Base-by-base conservation (phyloP, 352 stramenopile species). In the Phytophthora nicotianae region DNA sequence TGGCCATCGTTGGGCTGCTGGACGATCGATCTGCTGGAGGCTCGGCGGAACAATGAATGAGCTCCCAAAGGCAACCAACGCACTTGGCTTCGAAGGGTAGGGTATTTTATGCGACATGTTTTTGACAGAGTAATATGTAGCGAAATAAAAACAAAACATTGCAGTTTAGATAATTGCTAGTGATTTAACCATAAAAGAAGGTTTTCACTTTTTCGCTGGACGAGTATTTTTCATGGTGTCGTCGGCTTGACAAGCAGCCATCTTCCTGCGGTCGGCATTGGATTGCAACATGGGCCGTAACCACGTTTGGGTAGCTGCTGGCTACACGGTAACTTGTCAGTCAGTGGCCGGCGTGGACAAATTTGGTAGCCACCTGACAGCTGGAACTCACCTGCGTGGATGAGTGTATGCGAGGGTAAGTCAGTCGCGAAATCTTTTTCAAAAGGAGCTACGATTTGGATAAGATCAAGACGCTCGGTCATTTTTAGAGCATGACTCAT, bases 41-140 rank as follows among this genome's bases (percentile, higher is more conserved):
- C 47, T 65, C 43, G 49, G 59, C 45, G n/a, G 24, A 63, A 43
- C 13, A 4, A 24, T 38, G 45, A 68, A 63, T 68, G 60, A 62
- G 42, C 17, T 49, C 41, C 26, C 9, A 35, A 55, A 54, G 5
- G 38, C 13, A 9, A n/a, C 13, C 42, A 45, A 42, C 27, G 27
- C 32, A 53, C 21, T 49, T 48, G 21, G 4, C 35, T 41, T n/a
- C 20, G 21, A 17, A 56, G n/a, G n/a, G 24, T 35, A 32, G 26
- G 26, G 26, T 32, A 35, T 9, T 52, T 50, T 60, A 61, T 61
- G 58, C 42, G 58, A 66, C 50, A 61, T 55, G 21, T 43, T 38
- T n/a, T 51, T 24, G 8, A 16, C 46, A 47, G 5, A 3, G 9
- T 54, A 54, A 54, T 32, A 45, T 43, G 32, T 45, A 54, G 27